Evolutionary conservation across 371 early-diverging fungal genomes (phyloP).

Genomic region (Mortierella polycephala): DNA sequence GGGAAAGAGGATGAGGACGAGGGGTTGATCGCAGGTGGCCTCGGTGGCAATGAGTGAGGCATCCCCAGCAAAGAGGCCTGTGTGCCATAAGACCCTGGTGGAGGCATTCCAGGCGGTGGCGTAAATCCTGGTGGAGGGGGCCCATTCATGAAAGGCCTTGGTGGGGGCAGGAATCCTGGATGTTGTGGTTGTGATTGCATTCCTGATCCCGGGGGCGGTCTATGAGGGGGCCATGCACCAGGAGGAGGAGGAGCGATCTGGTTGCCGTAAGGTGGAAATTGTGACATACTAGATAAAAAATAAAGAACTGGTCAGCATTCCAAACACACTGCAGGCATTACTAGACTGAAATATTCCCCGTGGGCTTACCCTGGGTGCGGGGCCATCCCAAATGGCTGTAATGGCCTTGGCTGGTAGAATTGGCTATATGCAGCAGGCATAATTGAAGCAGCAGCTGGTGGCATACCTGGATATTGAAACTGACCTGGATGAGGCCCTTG

Average conservation of each 20-base stretch:
- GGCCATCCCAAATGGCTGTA: constrained; percentile 38
- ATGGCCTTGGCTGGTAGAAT: constrained; percentile 52
- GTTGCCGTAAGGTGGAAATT: constrained; percentile 40
- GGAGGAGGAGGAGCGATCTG: constrained; percentile 44
- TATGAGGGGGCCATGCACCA: constrained; percentile 46
- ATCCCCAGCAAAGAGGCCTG: constrained; percentile 39
- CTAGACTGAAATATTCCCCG: not conserved
- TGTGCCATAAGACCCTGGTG: constrained; percentile 16
- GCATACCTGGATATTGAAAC: constrained; percentile 56
- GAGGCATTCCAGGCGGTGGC: constrained; percentile 35
- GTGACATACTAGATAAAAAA: constrained; percentile 36
- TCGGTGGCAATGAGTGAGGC: constrained; percentile 30
- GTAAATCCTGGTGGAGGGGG: constrained; percentile 42
- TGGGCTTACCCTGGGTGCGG: constrained; percentile 45
- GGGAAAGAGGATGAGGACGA: not conserved
- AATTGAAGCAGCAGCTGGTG: constrained; percentile 54
- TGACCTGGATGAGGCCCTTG: constrained; percentile 49
- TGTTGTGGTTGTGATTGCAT: constrained; percentile 32
- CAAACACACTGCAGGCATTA: not conserved
- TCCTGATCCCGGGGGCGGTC: constrained; percentile 31
- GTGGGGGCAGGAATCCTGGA: constrained; percentile 32
- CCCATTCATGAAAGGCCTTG: constrained; percentile 24
- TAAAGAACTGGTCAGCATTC: not conserved
- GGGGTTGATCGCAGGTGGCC: constrained; percentile 8
- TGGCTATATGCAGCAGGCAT: constrained; percentile 57